Percentiles rank a stretch among this genome's conserved stretches.
Evolutionary conservation across 2,329 filamentous ascomycete species (phyloP).

Genomic region (Escovopsis sp.): DNA sequence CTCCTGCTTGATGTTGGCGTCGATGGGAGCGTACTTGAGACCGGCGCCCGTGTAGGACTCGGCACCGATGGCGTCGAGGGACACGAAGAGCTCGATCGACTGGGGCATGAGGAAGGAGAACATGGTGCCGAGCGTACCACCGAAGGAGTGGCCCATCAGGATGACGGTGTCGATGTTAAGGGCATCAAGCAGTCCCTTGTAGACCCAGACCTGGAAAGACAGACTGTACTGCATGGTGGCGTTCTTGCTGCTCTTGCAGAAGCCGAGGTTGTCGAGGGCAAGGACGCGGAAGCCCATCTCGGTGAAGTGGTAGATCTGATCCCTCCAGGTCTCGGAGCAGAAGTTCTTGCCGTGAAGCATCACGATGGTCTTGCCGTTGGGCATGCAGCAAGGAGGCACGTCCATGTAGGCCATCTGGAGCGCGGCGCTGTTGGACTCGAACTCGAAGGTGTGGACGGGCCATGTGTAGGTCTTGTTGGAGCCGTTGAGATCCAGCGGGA

Average conservation of each 20-base stretch:
- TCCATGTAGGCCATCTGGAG: constrained; percentile 44
- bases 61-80: constrained; percentile 37
- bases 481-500: constrained; percentile 29
- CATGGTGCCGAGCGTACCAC: constrained; percentile 37
- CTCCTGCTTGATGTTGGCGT: constrained; percentile 24
- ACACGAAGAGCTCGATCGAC: constrained; percentile 26
- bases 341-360: constrained; percentile 44
- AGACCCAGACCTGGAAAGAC: constrained; percentile 36
- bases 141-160: constrained; percentile 39
- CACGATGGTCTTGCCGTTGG: constrained; percentile 28
- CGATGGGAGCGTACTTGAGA: constrained; percentile 31
- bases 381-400: constrained; percentile 20
- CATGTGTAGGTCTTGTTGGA: constrained; percentile 39
- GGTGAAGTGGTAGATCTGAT: constrained; percentile 28
- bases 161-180: constrained; percentile 29
- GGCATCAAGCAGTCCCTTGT: constrained; percentile 28
- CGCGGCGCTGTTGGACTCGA: constrained; percentile 31
- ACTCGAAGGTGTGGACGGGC: constrained; percentile 32
- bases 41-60: constrained; percentile 38
- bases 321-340: constrained; percentile 37
- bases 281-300: constrained; percentile 35
- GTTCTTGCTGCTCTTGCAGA: constrained; percentile 42
- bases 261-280: constrained; percentile 39
- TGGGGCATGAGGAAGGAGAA: constrained; percentile 36
- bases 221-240: constrained; percentile 36